Base-by-base conservation (phyloP, 2,329 filamentous ascomycete genomes). In the Fusarium sulawesiense region DNA sequence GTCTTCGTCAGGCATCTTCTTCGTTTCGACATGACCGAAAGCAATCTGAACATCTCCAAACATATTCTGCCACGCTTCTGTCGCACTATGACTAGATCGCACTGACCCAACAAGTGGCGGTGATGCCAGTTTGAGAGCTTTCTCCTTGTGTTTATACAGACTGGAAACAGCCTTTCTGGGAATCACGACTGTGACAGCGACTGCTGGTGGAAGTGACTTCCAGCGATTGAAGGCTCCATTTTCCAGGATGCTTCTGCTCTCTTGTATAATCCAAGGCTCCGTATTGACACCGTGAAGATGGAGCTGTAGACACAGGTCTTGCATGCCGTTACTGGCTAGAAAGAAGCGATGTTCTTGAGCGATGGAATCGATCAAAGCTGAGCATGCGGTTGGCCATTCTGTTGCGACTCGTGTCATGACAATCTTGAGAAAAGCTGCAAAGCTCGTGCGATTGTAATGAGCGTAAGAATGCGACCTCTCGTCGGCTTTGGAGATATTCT, bases 11-110 rank as follows among this genome's bases (percentile, higher is more conserved):
- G 64, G 65, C 7, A 70, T 30, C 0, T 78, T 78, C 3, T 47
- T 56, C 1, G 72, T 66, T 49, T 72, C 72, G 14, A 82, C 57
- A 0, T 72, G 76, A 16, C 83, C 84, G 68, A 85, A 84, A 7
- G 73, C 60, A 30, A 84, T 66, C 1, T 85, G 83, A 14, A 83
- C 75, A 58, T 81, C 77, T 6, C 76, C 71, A 68, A 81, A 85
- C 16, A 79, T 66, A 63, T 78, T 80, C 29, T 78, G 74, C 77
- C 77, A 82, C 46, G 73, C 64, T 23, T 68, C 61, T 14, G 67
- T 46, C 4, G 74, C 68, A 13, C 65, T 50, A 7, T 70, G 61
- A 3, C 72, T 64, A 12, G 76, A 68, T n/a, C 71, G 74, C 20
- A 80, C 51, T 1, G 75, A 78, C 21, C 73, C 79, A 27, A 78